Conservation (phyloP, 2,329 filamentous ascomycete genomes). For the Dactylellina haptotyla region DNA sequence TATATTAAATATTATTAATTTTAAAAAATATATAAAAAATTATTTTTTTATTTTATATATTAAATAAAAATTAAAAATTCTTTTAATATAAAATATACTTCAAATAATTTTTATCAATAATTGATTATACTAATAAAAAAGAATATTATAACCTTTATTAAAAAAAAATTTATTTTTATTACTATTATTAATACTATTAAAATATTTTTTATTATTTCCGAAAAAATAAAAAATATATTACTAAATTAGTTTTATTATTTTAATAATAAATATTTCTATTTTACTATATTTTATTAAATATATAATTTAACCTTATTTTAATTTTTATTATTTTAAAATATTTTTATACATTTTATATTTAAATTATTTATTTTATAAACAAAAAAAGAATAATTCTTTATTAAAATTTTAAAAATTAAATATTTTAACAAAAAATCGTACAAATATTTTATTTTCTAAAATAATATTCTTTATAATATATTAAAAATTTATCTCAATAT, state of each 20-base stretch:
- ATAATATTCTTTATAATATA: not conserved
- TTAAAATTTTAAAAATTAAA: not conserved
- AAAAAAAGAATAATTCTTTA: not conserved
- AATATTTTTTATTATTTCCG: no score
- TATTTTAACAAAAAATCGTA: conserved; percentile 9
- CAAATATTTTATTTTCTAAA: conserved; percentile 1
- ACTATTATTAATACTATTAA: no score
- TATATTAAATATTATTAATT: not conserved
- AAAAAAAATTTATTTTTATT: no score
- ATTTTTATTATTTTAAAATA: no score
- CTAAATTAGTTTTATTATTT: conserved; percentile 1
- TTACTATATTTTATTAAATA: not conserved
- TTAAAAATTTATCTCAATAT: conserved; percentile 9
- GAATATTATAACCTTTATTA: no score
- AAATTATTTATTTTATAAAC: conserved; percentile 7
- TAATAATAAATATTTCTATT: not conserved
- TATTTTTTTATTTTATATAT: conserved; percentile 6
- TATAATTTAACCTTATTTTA: not conserved
- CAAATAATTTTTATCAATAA: no score
- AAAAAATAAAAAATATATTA: not conserved
- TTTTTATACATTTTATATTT: not conserved
- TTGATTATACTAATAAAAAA: no score
- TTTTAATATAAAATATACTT: no score
- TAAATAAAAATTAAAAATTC: not conserved
- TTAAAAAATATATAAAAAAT: conserved; percentile 9